These are phyloP conservation scores for Termitomyces sp. DNA, from an alignment of 768 basidiomycete genomes.

Conservation along the genomic window DNA sequence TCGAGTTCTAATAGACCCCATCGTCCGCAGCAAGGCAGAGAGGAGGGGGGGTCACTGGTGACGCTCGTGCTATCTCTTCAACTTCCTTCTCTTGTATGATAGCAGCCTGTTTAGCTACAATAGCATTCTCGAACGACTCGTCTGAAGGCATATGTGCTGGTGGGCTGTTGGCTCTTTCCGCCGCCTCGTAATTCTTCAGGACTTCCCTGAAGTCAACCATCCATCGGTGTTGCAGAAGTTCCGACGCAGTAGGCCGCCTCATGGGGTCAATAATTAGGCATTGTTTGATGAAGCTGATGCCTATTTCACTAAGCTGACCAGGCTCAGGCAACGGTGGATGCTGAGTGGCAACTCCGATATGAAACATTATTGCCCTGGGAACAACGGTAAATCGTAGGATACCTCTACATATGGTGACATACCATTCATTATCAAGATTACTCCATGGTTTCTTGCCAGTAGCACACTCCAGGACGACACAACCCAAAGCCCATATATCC, in stretches of 20 bases:
- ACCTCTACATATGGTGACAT: slow-evolving; percentile 12
- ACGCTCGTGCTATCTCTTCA: slow-evolving; percentile 45
- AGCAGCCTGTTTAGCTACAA: slow-evolving; percentile 51
- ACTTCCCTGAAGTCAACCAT: slow-evolving; percentile 78
- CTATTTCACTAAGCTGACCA: slow-evolving; percentile 80
- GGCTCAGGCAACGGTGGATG: slow-evolving; percentile 94
- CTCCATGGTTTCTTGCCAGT: slow-evolving; percentile 99
- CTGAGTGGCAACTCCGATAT: slow-evolving; percentile 94
- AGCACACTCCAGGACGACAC: slow-evolving; percentile 94
- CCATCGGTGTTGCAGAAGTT: slow-evolving; percentile 88
- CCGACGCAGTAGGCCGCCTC: slow-evolving; percentile 75
- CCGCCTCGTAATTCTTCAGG: slow-evolving; percentile 61
- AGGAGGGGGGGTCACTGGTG: slow-evolving; percentile 43
- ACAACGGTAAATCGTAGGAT: background rate
- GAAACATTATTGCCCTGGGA: slow-evolving; percentile 98
- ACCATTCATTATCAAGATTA: slow-evolving; percentile 99
- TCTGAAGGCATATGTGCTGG: slow-evolving; percentile 40
- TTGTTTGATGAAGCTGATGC: slow-evolving; percentile 90
- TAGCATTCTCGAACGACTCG: slow-evolving; percentile 42
- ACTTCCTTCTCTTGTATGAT: slow-evolving; percentile 57
- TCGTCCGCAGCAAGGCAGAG: slow-evolving; percentile 18
- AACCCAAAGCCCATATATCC: slow-evolving; percentile 98
- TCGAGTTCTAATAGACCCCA: background rate
- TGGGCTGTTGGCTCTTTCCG: slow-evolving; percentile 47
- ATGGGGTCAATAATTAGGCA: slow-evolving; percentile 87